These are phyloP conservation scores for Tetracladium marchalianum DNA, from an alignment of 495 filamentous ascomycete genomes.

Conservation along the genomic window DNA sequence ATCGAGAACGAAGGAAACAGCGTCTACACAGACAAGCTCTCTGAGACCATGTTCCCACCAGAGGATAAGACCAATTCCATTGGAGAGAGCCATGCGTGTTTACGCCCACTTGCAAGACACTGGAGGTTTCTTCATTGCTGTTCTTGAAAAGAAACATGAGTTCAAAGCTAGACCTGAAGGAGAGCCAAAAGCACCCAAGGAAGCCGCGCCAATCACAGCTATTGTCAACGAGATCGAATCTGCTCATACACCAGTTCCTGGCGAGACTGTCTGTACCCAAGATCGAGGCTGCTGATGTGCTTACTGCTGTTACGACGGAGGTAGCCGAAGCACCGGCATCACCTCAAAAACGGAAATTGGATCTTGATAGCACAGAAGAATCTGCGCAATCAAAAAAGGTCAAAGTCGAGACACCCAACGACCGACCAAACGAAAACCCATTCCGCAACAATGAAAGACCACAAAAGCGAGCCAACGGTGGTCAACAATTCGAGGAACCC, in stretches of 20 bases:
- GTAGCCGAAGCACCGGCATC: slow-evolving; percentile 18
- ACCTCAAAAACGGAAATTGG: slow-evolving; percentile 8
- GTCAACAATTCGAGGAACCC: slow-evolving; percentile 64
- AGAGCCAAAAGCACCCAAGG: slow-evolving; percentile 38
- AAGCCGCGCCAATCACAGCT: slow-evolving; percentile 23
- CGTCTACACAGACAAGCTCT: slow-evolving; percentile 46
- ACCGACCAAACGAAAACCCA: background rate
- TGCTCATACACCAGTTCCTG: slow-evolving; percentile 6
- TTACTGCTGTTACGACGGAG: slow-evolving; percentile 29
- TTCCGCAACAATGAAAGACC: slow-evolving; percentile 28
- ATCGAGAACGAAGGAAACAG: slow-evolving; percentile 44
- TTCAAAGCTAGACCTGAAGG: slow-evolving; percentile 76
- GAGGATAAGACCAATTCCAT: slow-evolving; percentile 47
- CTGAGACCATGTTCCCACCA: slow-evolving; percentile 77
- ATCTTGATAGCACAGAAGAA: slow-evolving; percentile 12
- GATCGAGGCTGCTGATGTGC: slow-evolving; percentile 38
- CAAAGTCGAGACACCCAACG: slow-evolving; percentile 21
- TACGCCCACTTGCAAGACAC: slow-evolving; percentile 95
- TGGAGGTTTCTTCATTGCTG: slow-evolving; percentile 93
- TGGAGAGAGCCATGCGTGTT: slow-evolving; percentile 83
- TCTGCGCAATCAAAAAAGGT: slow-evolving; percentile 28
- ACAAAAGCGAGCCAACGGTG: slow-evolving; percentile 23
- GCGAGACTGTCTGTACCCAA: slow-evolving; percentile 22
- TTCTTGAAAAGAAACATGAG: slow-evolving; percentile 82
- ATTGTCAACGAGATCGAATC: slow-evolving; percentile 46